Evolutionary conservation across 2,329 filamentous ascomycete species (phyloP), one percentile per base, ranked within the genome.

Genomic region (Pyricularia sp.): DNA sequence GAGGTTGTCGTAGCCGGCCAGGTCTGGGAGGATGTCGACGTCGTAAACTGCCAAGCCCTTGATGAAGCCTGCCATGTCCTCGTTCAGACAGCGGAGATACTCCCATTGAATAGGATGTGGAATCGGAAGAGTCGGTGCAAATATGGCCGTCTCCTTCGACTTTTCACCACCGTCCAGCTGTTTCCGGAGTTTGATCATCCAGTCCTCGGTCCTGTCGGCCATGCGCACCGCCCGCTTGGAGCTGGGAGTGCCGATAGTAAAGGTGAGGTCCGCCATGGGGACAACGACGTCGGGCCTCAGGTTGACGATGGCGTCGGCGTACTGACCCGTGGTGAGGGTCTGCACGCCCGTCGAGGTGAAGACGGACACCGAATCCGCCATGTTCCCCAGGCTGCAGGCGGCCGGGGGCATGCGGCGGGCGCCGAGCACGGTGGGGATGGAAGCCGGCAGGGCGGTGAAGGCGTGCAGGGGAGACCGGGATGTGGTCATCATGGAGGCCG

Each of bases 311-410:
- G 88, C 88, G 6, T 86, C 81, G 42, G 85, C 82, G 79, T 95
- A 98, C 68, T 91, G 87, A 7, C 86, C 82, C 0, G 88, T 86
- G 36, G 86, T 85, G 42, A 98, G 81, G 69, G 86, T 84, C 71
- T 88, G 86, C 79, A 96, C 97, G 33, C 95, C 95, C 0, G 93
- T 92, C 0, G 93, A 94, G 2, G 95, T 97, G 76, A 92, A 89
- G 65, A 98, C 85, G 23, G 91, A 88, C 61, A 98, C 83, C 65
- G 88, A 85, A 58, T 86, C 86, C 71, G 90, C 86, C 10, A 88
- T 89, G 76, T 95, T 93, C 25, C 87, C 86, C 71, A 88, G 82
- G 0, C 92, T 91, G 7, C 90, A 88, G 10, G 85, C 79, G 25
- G 97, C 89, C 0, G 93, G 88, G 1, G 94, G 92, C 66, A 90